Base-by-base conservation (phyloP, 1,284 basidiomycete genomes). In the Boletellus deceptivus region DNA sequence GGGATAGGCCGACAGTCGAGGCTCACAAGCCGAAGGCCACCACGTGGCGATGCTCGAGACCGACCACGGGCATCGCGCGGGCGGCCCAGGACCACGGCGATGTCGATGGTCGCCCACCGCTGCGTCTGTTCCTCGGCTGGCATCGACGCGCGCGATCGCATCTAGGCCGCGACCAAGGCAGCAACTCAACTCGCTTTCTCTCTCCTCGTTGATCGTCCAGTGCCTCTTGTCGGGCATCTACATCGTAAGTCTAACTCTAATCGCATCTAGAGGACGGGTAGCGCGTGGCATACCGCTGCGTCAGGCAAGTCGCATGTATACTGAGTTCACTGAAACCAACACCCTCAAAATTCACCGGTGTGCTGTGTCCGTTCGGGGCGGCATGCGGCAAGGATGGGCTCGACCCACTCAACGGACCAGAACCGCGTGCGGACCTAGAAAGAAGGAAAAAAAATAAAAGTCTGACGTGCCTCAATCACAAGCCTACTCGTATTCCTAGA, bases 1-100 rank as follows among this genome's bases (percentile, higher is more conserved):
- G 62, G 25, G 62, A 67, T 67, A 67, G 48, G 56, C 46, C 24
- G 51, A 48, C 59, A 51, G 59, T 55, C 27, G 22, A 58, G 50
- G 27, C 31, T 22, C 14, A 52, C 50, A 43, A 56, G 20, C 34
- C 44, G 50, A 67, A 63, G 64, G 31, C 46, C 37, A 38, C 63
- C 63, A 59, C 54, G 46, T 62, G 54, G 44, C 41, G 44, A 31
- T 36, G 60, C 48, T 55, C 65, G 56, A 62, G 56, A 53, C 55
- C 44, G 22, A 39, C 31, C 37, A 38, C 50, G 49, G 38, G 31
- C 10, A 20, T 44, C 22, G 22, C 27, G 35, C 37, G 29, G 46
- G 37, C 41, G 39, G 48, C 33, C 39, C 25, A 42, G 37, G 43
- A 48, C 48, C 24, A 43, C 50, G 50, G 48, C 35, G 42, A 46